Evolutionary conservation across 2,329 filamentous ascomycete genomes (phyloP).

Genomic region (Verticillium dahliae): DNA sequence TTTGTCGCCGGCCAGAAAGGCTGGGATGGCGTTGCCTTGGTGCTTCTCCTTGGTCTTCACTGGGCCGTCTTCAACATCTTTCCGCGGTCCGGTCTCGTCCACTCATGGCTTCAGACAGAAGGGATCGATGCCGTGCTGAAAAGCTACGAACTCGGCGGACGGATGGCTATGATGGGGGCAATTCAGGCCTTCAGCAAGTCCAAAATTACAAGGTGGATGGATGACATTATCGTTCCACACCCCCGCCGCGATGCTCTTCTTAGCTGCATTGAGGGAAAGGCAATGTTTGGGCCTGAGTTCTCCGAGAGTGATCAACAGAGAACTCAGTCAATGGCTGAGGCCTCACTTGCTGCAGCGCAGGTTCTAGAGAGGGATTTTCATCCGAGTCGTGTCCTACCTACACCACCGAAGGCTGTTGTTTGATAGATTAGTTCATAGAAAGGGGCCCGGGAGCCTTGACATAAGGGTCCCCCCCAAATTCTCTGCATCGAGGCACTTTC

Average conservation of each 20-base stretch:
- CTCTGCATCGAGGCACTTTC: no score
- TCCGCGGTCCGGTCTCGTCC: neutral
- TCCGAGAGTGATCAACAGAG: neutral
- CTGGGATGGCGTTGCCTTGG: slow-evolving; percentile 74
- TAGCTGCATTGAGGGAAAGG: neutral
- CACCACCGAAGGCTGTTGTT: neutral
- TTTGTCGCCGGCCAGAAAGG: slow-evolving; percentile 61
- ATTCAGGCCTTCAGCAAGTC: neutral
- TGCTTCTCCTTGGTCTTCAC: slow-evolving; percentile 89
- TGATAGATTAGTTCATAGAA: neutral
- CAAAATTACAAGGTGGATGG: neutral
- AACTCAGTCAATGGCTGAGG: neutral
- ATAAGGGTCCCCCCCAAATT: no score
- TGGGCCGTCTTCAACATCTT: neutral
- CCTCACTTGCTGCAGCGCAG: neutral
- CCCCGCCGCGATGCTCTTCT: neutral
- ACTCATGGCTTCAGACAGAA: neutral
- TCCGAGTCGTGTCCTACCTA: neutral
- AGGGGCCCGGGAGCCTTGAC: no score
- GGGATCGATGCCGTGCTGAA: neutral
- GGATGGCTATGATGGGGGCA: neutral
- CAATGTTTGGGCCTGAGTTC: neutral
- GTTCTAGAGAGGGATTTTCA: neutral
- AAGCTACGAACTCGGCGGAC: neutral
- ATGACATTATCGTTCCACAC: neutral